A percentile compares a stretch with the other conserved stretches of the same genome.
phyloP scores from a whole-genome alignment of 2,329 filamentous ascomycete species.

The Cyanodermella asteris region DNA sequence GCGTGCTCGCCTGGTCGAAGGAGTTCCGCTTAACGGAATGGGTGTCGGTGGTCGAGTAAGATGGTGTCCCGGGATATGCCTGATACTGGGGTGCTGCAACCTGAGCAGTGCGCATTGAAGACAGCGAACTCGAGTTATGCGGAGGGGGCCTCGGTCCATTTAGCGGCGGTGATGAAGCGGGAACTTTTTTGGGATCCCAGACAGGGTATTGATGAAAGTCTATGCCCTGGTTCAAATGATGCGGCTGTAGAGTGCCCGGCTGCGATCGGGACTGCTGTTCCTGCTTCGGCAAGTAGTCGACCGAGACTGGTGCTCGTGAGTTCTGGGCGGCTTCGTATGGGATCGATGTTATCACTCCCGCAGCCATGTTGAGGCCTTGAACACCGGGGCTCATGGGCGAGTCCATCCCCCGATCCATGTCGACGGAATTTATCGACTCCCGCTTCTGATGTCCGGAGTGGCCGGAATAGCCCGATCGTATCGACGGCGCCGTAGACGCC shows the following conservation, averaged over 20 bases:
- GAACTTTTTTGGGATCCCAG: slow-evolving; percentile 35
- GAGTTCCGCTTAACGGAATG: slow-evolving; percentile 33
- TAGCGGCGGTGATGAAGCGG: slow-evolving; percentile 32
- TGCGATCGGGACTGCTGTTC: slow-evolving; percentile 46
- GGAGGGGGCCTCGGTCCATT: slow-evolving; percentile 40
- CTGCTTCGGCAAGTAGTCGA: slow-evolving; percentile 49
- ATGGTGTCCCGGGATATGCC: slow-evolving; percentile 2
- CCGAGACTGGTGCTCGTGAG: slow-evolving; percentile 44
- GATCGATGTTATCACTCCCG: slow-evolving; percentile 70
- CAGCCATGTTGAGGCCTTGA: slow-evolving; percentile 44
- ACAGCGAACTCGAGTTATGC: slow-evolving; percentile 31
- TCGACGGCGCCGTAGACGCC: slow-evolving; percentile 38
- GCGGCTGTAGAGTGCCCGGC: slow-evolving; percentile 54
- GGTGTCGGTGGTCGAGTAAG: slow-evolving; percentile 28
- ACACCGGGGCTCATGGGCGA: too few species aligned
- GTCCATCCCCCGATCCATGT: slow-evolving; percentile 41
- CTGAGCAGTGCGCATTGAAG: slow-evolving; percentile 41
- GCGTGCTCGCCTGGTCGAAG: slow-evolving; percentile 40
- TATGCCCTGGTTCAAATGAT: slow-evolving; percentile 58
- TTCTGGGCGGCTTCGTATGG: slow-evolving; percentile 56
- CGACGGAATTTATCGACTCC: slow-evolving; percentile 50
- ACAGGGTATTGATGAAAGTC: slow-evolving; percentile 84
- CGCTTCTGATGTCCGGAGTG: slow-evolving; percentile 52
- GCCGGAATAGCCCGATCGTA: slow-evolving; percentile 45
- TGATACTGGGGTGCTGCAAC: slow-evolving; percentile 6